phyloP scores from a whole-genome alignment of 768 basidiomycete genomes.

The Leucogyrophana mollusca region DNA sequence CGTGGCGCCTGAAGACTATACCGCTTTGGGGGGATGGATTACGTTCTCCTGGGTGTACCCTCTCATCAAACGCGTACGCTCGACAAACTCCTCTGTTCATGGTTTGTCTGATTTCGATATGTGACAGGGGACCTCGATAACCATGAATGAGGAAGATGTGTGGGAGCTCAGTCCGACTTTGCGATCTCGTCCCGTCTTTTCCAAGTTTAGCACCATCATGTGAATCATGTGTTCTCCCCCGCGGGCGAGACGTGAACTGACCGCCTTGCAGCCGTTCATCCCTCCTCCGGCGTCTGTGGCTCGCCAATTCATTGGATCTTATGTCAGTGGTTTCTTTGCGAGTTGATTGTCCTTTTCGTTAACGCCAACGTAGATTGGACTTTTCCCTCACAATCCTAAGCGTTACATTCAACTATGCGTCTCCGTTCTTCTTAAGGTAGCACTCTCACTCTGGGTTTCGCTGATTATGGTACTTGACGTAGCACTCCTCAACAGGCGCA shows the following conservation, averaged over 20 bases:
- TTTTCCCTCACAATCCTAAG: conserved; percentile 64
- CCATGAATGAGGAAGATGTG: conserved; percentile 69
- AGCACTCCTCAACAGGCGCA: conserved; percentile 34
- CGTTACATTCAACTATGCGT: conserved; percentile 74
- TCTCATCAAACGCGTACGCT: conserved; percentile 48
- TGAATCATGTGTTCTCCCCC: conserved; percentile 22
- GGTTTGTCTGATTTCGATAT: not conserved
- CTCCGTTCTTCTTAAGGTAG: conserved; percentile 84
- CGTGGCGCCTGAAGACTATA: conserved; percentile 74
- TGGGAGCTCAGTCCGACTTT: conserved; percentile 69
- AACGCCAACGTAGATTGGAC: conserved; percentile 47
- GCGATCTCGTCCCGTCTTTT: conserved; percentile 65
- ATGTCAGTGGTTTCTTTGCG: conserved; percentile 18
- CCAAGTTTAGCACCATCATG: conserved; percentile 37
- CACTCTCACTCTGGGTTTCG: too few relatives aligned
- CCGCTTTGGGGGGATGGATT: conserved; percentile 67
- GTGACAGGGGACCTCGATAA: conserved; percentile 40
- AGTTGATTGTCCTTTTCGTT: not conserved
- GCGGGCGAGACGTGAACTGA: too few relatives aligned
- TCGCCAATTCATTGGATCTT: conserved; percentile 46
- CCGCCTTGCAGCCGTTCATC: conserved; percentile 23
- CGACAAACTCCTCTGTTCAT: too few relatives aligned
- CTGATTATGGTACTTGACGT: too few relatives aligned
- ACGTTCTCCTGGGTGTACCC: conserved; percentile 74
- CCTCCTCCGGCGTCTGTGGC: conserved; percentile 43